These are phyloP conservation scores for Syncephalastrum sp. DNA, from an alignment of 371 early-diverging fungal genomes.

Conservation along the genomic window DNA sequence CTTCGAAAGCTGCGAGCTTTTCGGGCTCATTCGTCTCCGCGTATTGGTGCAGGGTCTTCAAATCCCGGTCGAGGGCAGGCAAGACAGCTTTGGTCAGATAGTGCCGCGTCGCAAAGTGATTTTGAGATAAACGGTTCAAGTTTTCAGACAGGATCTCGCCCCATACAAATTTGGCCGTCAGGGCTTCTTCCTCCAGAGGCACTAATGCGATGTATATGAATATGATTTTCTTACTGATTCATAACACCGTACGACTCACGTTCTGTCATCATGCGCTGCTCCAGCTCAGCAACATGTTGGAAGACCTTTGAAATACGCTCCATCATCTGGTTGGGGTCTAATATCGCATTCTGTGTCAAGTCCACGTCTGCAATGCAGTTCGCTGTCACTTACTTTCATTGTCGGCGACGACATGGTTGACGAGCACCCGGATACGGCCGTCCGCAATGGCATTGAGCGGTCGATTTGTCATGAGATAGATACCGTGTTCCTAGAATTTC, in stretches of 20 bases:
- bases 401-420: conserved; percentile 43
- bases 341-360: background rate
- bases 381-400: background rate
- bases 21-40: conserved; percentile 20
- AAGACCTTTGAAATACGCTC: conserved; percentile 51
- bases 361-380: background rate
- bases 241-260: conserved; percentile 28
- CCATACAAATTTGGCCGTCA: conserved; percentile 69
- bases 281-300: conserved; percentile 55
- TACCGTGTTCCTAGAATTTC: conserved; percentile 36
- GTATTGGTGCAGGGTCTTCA: conserved; percentile 38
- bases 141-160: conserved; percentile 65
- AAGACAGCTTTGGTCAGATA: conserved; percentile 63
- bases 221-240: background rate
- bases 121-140: conserved; percentile 58
- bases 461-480: conserved; percentile 71
- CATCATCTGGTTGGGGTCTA: conserved; percentile 36
- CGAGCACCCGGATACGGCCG: conserved; percentile 63
- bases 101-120: conserved; percentile 70
- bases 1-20: conserved; percentile 16
- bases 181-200: conserved; percentile 51
- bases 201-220: conserved; percentile 11
- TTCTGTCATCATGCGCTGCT: conserved; percentile 61
- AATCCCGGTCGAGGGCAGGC: conserved; percentile 61
- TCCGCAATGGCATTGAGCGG: conserved; percentile 72